These are phyloP conservation scores for Nothophoma quercina DNA, from an alignment of 2,329 filamentous ascomycete species.

Conservation along the genomic window DNA sequence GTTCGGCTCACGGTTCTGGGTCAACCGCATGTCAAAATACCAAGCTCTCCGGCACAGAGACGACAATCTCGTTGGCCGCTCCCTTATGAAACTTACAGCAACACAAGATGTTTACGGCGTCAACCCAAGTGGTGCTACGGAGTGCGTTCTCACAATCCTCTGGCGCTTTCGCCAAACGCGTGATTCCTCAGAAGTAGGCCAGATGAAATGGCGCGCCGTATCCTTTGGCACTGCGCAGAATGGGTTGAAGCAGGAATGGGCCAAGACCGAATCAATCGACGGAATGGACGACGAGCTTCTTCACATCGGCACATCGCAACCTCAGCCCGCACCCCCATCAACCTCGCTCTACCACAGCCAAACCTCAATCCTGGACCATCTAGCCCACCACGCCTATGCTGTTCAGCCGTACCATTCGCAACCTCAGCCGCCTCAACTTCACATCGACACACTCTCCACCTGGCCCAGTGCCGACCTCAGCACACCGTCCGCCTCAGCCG, in stretches of 20 bases:
- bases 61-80: constrained; percentile 38
- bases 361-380: constrained; percentile 24
- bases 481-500: constrained; percentile 30
- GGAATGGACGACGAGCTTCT: constrained; percentile 15
- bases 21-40: constrained; percentile 44
- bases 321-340: neutral
- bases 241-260: constrained; percentile 21
- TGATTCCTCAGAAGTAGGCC: constrained; percentile 34
- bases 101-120: constrained; percentile 53
- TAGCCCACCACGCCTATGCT: constrained; percentile 21
- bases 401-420: constrained; percentile 17
- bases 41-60: constrained; percentile 27
- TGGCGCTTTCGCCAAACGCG: constrained; percentile 49
- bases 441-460: constrained; percentile 33
- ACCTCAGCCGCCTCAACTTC: constrained; percentile 31
- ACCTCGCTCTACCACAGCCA: constrained; percentile 25
- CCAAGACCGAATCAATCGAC: constrained; percentile 22
- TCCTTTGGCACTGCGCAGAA: constrained; percentile 24
- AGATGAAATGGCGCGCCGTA: constrained; percentile 47
- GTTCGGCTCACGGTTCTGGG: constrained; percentile 57
- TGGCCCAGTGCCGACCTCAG: constrained; percentile 34
- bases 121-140: constrained; percentile 30
- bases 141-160: constrained; percentile 47
- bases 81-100: constrained; percentile 50
- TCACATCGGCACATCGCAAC: neutral